Percentiles rank a stretch among this genome's conserved stretches.
phyloP scores from a whole-genome alignment of 805 yeast species.

The Lipomyces yamanashiensis region DNA sequence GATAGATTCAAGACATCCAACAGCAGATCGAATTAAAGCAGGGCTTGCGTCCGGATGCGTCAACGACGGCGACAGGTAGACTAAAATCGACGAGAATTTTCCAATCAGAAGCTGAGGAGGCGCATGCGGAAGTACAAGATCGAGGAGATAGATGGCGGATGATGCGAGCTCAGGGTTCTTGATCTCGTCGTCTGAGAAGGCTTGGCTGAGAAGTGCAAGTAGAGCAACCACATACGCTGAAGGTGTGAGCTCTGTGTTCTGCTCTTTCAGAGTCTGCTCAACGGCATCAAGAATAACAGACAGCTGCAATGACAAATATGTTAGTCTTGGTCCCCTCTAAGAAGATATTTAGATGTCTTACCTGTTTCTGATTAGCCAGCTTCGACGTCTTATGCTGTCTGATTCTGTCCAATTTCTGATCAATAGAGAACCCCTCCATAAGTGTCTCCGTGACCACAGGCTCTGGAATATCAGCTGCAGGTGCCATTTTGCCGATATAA shows the following conservation, averaged over 20 bases:
- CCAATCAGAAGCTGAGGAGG: slow-evolving; percentile 71
- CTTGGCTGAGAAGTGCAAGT: slow-evolving; percentile 77
- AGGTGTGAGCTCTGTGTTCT: slow-evolving; percentile 62
- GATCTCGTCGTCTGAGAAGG: slow-evolving; percentile 58
- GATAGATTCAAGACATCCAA: slow-evolving; percentile 82
- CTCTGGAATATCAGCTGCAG: slow-evolving; percentile 5
- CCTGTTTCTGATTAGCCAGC: slow-evolving; percentile 80
- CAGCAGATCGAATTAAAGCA: slow-evolving; percentile 77
- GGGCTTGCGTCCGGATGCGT: slow-evolving; percentile 73
- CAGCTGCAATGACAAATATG: slow-evolving; percentile 1
- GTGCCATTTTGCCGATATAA: slow-evolving; percentile 11
- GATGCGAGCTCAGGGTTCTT: slow-evolving; percentile 69
- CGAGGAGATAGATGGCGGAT: slow-evolving; percentile 67
- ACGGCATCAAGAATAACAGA: slow-evolving; percentile 81
- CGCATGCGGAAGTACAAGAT: slow-evolving; percentile 69
- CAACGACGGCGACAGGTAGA: slow-evolving; percentile 74
- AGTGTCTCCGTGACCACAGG: not conserved
- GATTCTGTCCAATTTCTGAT: slow-evolving; percentile 66
- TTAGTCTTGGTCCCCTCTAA: not conserved
- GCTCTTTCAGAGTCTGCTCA: slow-evolving; percentile 81
- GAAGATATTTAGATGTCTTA: slow-evolving; percentile 25
- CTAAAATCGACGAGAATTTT: slow-evolving; percentile 76
- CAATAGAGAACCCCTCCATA: slow-evolving; percentile 47
- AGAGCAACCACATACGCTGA: slow-evolving; percentile 87
- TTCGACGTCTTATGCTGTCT: slow-evolving; percentile 77